phyloP scores from a whole-genome alignment of 1,284 basidiomycete species.

The Boletus mariae region DNA sequence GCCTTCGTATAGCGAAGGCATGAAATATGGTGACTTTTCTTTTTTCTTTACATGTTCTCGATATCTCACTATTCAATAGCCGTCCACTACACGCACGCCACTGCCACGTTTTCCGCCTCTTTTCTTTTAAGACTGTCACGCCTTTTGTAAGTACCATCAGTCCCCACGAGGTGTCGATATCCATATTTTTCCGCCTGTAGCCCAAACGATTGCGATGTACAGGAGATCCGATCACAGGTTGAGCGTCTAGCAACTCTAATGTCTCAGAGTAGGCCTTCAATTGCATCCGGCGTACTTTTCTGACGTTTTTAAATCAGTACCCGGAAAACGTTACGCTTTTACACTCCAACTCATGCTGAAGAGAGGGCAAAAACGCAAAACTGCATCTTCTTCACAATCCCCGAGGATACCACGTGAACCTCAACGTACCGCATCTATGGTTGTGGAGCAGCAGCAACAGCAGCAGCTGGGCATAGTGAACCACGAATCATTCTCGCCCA shows the following conservation, averaged over 20 bases:
- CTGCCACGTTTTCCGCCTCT: constrained; percentile 88
- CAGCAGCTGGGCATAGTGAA: constrained; percentile 12
- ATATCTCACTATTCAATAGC: constrained; percentile 42
- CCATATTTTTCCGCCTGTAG: constrained; percentile 34
- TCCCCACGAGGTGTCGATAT: not conserved
- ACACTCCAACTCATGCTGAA: constrained; percentile 86
- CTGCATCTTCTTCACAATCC: constrained; percentile 53
- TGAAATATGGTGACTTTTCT: constrained; percentile 71
- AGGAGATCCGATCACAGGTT: constrained; percentile 72
- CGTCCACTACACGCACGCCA: constrained; percentile 86
- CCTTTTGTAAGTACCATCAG: constrained; percentile 62
- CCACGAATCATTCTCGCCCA: constrained; percentile 35
- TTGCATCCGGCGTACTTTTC: constrained; percentile 6
- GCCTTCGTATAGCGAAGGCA: constrained; percentile 79
- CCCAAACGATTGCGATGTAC: constrained; percentile 79
- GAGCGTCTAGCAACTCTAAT: constrained; percentile 74
- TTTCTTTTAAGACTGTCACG: constrained; percentile 83
- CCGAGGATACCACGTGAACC: constrained; percentile 52
- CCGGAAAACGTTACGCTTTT: constrained; percentile 84
- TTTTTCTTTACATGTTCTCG: not conserved
- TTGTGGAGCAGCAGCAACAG: constrained; percentile 28
- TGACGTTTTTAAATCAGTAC: constrained; percentile 49
- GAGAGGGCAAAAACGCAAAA: constrained; percentile 67
- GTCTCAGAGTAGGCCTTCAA: constrained; percentile 59
- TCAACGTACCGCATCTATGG: constrained; percentile 40